phyloP scores from a whole-genome alignment of 306 rosid genomes.

The Cicer pinnatifidum region DNA sequence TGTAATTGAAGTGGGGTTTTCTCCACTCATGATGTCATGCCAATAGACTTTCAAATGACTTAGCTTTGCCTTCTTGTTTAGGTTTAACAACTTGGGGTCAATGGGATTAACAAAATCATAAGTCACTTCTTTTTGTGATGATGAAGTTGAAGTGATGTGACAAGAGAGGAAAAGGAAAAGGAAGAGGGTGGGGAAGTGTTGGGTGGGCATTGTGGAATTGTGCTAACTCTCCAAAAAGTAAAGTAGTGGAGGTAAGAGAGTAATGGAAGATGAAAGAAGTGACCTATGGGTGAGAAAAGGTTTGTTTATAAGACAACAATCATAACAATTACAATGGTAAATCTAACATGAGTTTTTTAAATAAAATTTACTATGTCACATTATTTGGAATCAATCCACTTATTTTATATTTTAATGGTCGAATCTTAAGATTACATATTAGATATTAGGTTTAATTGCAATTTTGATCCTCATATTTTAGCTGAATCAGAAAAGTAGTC shows the following conservation, averaged over 20 bases:
- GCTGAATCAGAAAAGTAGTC: no score
- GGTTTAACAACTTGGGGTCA: constrained; percentile 46
- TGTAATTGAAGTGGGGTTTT: constrained; percentile 41
- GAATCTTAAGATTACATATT: no score
- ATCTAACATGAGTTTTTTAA: no score
- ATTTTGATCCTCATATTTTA: no score
- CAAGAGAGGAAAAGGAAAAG: constrained; percentile 26
- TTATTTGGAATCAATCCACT: no score
- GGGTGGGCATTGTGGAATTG: constrained; percentile 36
- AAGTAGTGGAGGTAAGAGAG: background rate
- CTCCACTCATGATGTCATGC: constrained; percentile 62
- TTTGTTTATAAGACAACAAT: background rate
- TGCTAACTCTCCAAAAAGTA: background rate
- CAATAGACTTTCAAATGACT: constrained; percentile 66
- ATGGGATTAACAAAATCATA: constrained; percentile 42
- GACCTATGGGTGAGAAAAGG: background rate
- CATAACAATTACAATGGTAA: no score
- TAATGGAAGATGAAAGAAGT: background rate
- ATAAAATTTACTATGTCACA: no score
- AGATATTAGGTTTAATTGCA: no score
- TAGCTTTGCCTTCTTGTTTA: constrained; percentile 54
- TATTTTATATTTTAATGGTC: no score
- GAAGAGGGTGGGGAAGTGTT: constrained; percentile 28
- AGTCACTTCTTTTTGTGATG: background rate
- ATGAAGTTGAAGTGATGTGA: background rate